Conservation (phyloP, 2,329 filamentous ascomycete species). For the Xylaria sp. region DNA sequence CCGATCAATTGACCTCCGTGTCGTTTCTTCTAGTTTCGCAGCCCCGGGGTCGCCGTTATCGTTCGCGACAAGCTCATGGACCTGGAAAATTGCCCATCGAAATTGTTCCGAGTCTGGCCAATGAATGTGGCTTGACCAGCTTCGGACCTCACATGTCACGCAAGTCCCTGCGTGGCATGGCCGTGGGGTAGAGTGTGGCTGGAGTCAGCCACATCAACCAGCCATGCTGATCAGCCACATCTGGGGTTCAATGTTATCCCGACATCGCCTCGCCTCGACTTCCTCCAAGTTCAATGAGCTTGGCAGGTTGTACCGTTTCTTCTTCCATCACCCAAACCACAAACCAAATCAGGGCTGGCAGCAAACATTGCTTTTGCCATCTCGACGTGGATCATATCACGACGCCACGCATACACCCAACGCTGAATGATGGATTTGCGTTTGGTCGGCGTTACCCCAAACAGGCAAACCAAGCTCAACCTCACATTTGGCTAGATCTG, state of each 20-base stretch:
- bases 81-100: constrained; percentile 2
- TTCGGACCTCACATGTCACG: not conserved
- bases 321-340: not conserved
- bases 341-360: not conserved
- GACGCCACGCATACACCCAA: not conserved
- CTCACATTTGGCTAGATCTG: not conserved
- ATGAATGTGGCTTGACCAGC: constrained; percentile 10
- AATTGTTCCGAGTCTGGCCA: constrained; percentile 14
- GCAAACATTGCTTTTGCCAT: constrained; percentile 6
- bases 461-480: not conserved
- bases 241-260: not conserved
- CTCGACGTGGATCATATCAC: constrained; percentile 4
- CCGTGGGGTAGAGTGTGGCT: not conserved
- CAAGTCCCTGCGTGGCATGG: no score
- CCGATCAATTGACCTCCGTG: not conserved
- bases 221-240: not conserved
- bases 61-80: not conserved
- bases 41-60: not conserved
- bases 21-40: not conserved
- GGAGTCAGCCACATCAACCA: not conserved
- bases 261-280: not conserved
- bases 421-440: not conserved
- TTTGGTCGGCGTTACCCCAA: not conserved
- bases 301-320: not conserved
- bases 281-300: not conserved